Evolutionary conservation across 495 filamentous ascomycete genomes (phyloP), one percentile per base, ranked within the genome.

Genomic region (Hyaloscypha finlandica): DNA sequence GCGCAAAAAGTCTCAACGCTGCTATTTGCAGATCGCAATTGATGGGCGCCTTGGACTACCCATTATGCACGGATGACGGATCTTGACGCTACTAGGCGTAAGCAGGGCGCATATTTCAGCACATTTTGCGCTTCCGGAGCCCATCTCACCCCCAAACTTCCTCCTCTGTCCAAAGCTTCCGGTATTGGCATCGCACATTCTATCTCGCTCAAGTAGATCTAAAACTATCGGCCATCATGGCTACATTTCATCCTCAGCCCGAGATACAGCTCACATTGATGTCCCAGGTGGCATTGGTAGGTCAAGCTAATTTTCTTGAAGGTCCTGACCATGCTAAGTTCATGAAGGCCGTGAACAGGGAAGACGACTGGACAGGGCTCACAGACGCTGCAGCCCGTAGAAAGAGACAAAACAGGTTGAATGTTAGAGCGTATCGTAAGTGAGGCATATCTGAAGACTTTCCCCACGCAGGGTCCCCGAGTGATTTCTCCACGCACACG

Each of bases 331-430:
- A n/a, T n/a, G 19, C 32, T 45, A 19, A 58, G 2, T 25, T 53
- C 1, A 37, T 11, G 39, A 3, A 69, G 67, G 67, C 56, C 30
- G 20, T 70, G 61, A 71, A 61, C 35, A 74, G 53, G 57, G 72
- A 79, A 69, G 79, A 81, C 55, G 76, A 80, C 63, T 81, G 79
- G 78, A 80, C 78, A 42, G 79, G 79, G 4, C 70, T 70, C n/a
- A 78, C 61, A 22, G 74, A 79, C 73, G 75, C 77, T 22, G 73
- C 71, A 57, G 45, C 61, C 35, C 61, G 59, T 8, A 71, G 69
- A 48, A 70, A 71, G 51, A 67, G 59, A 35, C 64, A 82, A 71
- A 82, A 75, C 63, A 69, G 80, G 66, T 72, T 82, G 11, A 81
- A 80, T 65, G 74, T 74, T 32, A 78, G 80, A 59, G 77, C 78